phyloP scores from a whole-genome alignment of 192 early-diverging fungal species.

The Coemansia sp. region DNA sequence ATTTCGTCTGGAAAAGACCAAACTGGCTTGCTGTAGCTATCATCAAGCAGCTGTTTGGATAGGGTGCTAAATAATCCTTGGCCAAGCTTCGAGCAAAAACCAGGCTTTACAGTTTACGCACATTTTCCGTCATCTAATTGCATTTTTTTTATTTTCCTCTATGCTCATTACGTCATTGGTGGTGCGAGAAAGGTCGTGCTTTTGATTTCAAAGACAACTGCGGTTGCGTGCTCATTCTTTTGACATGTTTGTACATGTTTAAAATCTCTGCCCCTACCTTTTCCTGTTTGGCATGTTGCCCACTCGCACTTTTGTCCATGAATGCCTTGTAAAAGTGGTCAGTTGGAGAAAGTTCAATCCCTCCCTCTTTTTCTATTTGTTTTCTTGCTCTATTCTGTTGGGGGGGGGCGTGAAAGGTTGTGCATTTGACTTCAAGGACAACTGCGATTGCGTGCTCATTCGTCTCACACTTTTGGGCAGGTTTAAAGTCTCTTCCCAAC shows the following conservation, averaged over 20 bases:
- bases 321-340: too few relatives aligned
- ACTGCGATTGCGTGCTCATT: background rate
- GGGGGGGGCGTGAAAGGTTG: background rate
- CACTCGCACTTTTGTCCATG: too few relatives aligned
- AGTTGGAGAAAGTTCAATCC: too few relatives aligned
- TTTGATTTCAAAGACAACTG: background rate
- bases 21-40: slow-evolving; percentile 44
- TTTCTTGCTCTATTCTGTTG: background rate
- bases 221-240: too few relatives aligned
- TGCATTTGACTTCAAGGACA: background rate
- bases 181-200: background rate
- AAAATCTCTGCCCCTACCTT: background rate
- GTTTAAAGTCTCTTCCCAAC: background rate
- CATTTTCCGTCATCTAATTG: background rate
- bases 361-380: background rate
- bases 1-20: slow-evolving; percentile 49
- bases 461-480: too few relatives aligned
- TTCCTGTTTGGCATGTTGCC: too few relatives aligned
- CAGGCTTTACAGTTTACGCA: background rate
- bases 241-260: too few relatives aligned
- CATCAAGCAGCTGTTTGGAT: slow-evolving; percentile 35
- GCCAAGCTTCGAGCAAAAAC: background rate
- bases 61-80: background rate
- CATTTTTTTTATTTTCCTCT: background rate
- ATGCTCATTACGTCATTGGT: background rate